Conservation (phyloP, 768 basidiomycete species). For the Trametes villosa region DNA sequence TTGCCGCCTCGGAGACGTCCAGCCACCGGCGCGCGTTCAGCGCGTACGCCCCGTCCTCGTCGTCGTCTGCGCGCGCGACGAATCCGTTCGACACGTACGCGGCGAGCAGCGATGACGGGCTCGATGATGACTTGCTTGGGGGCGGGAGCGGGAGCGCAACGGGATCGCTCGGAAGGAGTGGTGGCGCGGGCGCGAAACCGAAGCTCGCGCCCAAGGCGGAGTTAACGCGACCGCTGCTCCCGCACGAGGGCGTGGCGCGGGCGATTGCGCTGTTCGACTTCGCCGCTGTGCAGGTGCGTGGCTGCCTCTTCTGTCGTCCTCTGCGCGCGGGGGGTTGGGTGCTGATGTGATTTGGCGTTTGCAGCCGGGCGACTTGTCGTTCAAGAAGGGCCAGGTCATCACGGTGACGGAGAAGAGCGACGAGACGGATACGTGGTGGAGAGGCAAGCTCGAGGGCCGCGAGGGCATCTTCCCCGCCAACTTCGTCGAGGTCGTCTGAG, state of each 20-base stretch:
- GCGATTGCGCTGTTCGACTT: constrained; percentile 80
- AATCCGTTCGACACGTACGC: constrained; percentile 27
- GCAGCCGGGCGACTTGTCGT: constrained; percentile 75
- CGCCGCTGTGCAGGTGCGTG: constrained; percentile 66
- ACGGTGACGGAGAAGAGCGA: constrained; percentile 68
- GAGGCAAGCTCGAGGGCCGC: constrained; percentile 60
- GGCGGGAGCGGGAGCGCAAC: constrained; percentile 14
- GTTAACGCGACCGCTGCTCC: constrained; percentile 50
- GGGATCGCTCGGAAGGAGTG: constrained; percentile 7
- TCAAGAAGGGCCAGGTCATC: constrained; percentile 77
- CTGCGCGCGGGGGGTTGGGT: not conserved
- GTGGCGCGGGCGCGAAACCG: constrained; percentile 17
- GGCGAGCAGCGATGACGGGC: constrained; percentile 3
- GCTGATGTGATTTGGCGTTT: not conserved
- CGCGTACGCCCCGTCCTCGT: constrained; percentile 30
- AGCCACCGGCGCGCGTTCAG: constrained; percentile 43
- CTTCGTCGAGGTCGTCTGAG: constrained; percentile 68
- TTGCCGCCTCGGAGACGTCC: constrained; percentile 35
- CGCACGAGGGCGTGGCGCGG: constrained; percentile 65
- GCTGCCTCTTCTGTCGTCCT: not conserved
- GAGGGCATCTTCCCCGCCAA: constrained; percentile 84
- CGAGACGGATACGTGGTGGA: constrained; percentile 85
- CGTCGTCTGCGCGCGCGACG: not conserved
- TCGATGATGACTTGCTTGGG: constrained; percentile 22
- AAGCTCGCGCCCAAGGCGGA: constrained; percentile 55